These are phyloP conservation scores for Persicaria tinctoria DNA, from an alignment of 148 eudicot genomes.

Conservation along the genomic window DNA sequence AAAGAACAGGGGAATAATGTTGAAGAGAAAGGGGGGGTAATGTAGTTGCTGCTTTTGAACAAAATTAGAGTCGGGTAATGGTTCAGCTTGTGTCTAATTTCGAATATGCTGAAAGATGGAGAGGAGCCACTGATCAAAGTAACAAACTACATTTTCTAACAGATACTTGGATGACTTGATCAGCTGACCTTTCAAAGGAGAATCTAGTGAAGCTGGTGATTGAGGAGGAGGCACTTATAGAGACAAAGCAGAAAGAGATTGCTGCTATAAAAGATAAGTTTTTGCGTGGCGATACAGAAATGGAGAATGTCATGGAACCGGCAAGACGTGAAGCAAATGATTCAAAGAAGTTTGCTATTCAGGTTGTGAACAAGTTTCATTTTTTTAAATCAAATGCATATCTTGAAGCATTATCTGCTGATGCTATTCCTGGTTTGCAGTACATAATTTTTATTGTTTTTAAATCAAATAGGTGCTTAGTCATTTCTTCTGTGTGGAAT, in stretches of 20 bases:
- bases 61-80: constrained; percentile 38
- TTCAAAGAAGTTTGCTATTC: constrained; percentile 85
- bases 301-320: constrained; percentile 78
- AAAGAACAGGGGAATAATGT: constrained; percentile 26
- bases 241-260: constrained; percentile 49
- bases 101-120: constrained; percentile 26
- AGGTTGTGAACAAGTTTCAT: constrained; percentile 32
- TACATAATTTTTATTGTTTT: constrained; percentile 47
- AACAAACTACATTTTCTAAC: constrained; percentile 32
- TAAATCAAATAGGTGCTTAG: too few species aligned
- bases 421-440: constrained; percentile 13
- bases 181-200: constrained; percentile 49
- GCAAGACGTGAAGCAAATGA: constrained; percentile 77
- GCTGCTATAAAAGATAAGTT: constrained; percentile 59
- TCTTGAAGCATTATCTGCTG: constrained; percentile 3
- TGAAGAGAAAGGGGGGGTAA: constrained; percentile 27
- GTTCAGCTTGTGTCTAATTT: constrained; percentile 16
- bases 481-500: too few species aligned
- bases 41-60: constrained; percentile 18
- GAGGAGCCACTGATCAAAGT: constrained; percentile 30
- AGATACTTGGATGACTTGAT: constrained; percentile 36
- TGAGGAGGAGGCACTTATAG: constrained; percentile 58
- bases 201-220: constrained; percentile 62
- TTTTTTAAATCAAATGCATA: not conserved
- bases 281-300: constrained; percentile 69